Evolutionary conservation across 768 basidiomycete species (phyloP).

Genomic region (Xerocomellus intermedius): DNA sequence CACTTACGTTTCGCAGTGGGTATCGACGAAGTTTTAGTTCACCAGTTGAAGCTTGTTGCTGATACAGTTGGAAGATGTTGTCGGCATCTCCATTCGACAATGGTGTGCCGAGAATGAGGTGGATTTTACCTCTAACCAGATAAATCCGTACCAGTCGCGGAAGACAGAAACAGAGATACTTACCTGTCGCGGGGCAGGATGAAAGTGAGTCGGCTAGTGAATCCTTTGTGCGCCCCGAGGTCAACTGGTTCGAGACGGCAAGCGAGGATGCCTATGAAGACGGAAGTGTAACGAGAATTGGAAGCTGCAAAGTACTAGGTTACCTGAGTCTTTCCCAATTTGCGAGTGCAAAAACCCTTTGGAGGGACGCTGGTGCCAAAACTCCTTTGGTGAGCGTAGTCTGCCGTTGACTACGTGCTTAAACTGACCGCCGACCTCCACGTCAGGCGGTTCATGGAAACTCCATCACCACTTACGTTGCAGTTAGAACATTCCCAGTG

Average conservation of each 20-base stretch:
- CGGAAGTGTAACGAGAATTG: neutral
- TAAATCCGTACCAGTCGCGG: neutral
- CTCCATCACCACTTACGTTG: constrained; percentile 37
- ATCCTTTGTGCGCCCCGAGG: constrained; percentile 22
- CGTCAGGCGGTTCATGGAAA: neutral
- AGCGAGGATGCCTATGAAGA: constrained; percentile 19
- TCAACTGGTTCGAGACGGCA: constrained; percentile 16
- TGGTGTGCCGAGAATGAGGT: constrained; percentile 46
- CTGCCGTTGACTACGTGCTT: constrained; percentile 18
- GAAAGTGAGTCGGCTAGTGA: constrained; percentile 45
- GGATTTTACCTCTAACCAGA: constrained; percentile 52
- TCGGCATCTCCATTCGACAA: constrained; percentile 47
- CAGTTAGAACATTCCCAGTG: constrained; percentile 68
- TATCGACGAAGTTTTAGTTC: constrained; percentile 64
- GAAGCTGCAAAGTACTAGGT: neutral
- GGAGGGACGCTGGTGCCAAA: constrained; percentile 34
- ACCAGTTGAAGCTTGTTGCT: constrained; percentile 57
- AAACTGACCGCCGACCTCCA: constrained; percentile 8
- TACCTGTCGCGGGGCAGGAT: constrained; percentile 47
- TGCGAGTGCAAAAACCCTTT: constrained; percentile 28
- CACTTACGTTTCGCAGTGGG: constrained; percentile 60
- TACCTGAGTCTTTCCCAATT: constrained; percentile 32
- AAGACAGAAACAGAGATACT: constrained; percentile 6
- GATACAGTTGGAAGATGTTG: constrained; percentile 61
- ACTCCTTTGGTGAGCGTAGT: constrained; percentile 35